Evolutionary conservation across 768 basidiomycete genomes (phyloP).

Genomic region (Clathrus columnatus): DNA sequence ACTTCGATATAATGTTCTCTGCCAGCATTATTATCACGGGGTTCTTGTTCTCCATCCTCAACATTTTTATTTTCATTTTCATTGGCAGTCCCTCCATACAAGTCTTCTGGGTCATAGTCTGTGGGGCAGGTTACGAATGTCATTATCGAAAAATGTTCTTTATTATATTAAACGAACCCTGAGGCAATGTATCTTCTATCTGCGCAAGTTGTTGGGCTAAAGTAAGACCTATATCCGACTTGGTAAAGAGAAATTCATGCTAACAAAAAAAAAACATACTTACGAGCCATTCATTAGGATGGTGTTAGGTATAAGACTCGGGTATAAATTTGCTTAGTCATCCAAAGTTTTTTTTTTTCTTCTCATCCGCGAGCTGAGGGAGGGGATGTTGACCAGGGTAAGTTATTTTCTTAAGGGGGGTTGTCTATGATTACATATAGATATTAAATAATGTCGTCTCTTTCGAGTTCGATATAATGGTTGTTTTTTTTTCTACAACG

Average conservation of each 20-base stretch:
- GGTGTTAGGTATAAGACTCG: no score
- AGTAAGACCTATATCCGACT: slow-evolving; percentile 1
- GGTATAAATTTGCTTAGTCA: neutral
- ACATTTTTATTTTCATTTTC: slow-evolving; percentile 25
- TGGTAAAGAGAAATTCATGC: neutral
- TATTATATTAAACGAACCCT: slow-evolving; percentile 32
- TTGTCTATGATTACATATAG: neutral
- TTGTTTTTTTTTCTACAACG: neutral
- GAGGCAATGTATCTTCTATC: slow-evolving; percentile 62
- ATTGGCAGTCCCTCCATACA: slow-evolving; percentile 37
- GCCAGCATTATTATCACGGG: slow-evolving; percentile 26
- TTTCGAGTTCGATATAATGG: neutral
- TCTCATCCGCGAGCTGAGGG: neutral
- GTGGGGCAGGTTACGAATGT: slow-evolving; percentile 10
- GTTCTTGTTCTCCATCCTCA: slow-evolving; percentile 24
- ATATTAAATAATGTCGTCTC: no score
- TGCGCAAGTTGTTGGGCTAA: slow-evolving; percentile 67
- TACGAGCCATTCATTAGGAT: slow-evolving; percentile 7
- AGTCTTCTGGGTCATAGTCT: slow-evolving; percentile 75
- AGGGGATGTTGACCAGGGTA: neutral
- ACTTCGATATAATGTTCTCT: slow-evolving; percentile 82
- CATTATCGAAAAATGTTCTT: slow-evolving; percentile 7
- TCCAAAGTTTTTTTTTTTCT: neutral
- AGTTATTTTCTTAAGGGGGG: neutral
- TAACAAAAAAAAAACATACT: neutral